phyloP scores from a whole-genome alignment of 805 yeast genomes.

The Candida michaelii region DNA sequence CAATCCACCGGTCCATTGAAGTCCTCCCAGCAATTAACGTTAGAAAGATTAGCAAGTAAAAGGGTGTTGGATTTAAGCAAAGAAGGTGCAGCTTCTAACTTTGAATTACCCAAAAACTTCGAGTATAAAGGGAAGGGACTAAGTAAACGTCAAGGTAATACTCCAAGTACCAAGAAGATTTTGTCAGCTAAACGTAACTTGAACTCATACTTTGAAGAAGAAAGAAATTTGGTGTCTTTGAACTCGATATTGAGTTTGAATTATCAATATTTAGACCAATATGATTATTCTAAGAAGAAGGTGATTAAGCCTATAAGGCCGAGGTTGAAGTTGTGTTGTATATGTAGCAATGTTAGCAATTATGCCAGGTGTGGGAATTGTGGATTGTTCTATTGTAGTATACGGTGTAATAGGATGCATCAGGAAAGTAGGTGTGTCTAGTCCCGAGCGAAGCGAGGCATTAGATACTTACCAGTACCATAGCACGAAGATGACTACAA shows the following conservation, averaged over 20 bases:
- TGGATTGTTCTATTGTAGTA: conserved; percentile 42
- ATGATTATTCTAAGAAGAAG: conserved; percentile 19
- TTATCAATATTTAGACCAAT: conserved; percentile 41
- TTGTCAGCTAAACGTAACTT: conserved; percentile 43
- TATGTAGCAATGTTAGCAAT: conserved; percentile 37
- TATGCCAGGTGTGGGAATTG: conserved; percentile 41
- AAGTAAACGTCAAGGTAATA: conserved; percentile 35
- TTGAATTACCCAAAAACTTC: conserved; percentile 44
- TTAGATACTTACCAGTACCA: no score
- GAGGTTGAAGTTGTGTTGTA: conserved; percentile 38
- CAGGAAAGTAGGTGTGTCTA: conserved; percentile 44
- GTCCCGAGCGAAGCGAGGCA: no score
- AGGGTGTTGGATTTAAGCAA: conserved; percentile 35
- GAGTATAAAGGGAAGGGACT: conserved; percentile 28
- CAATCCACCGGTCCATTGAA: conserved; percentile 34
- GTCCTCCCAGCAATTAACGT: conserved; percentile 42
- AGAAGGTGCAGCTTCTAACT: conserved; percentile 28
- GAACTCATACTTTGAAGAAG: conserved; percentile 47
- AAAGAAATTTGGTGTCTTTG: conserved; percentile 41
- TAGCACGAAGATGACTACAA: no score
- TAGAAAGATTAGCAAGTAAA: conserved; percentile 38
- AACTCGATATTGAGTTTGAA: conserved; percentile 42
- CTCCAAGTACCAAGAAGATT: conserved; percentile 44
- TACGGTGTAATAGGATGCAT: conserved; percentile 39
- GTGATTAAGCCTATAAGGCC: conserved; percentile 25